A percentile compares a stretch with the other conserved stretches of the same genome.
phyloP scores from a whole-genome alignment of 352 stramenopile genomes.

The Globisporangium cederbergense region DNA sequence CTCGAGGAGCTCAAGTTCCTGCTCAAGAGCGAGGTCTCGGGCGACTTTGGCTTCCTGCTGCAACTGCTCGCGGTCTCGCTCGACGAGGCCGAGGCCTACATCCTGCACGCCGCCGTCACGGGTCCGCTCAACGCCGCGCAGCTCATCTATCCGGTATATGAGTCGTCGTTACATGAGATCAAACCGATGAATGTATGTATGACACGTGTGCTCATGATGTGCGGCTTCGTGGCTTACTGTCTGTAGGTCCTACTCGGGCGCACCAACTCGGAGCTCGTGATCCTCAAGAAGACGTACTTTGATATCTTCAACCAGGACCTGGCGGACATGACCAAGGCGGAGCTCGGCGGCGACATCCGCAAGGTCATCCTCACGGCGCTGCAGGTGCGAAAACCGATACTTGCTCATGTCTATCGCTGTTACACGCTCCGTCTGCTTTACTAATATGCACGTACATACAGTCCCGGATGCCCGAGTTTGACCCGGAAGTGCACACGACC shows the following conservation, averaged over 20 bases:
- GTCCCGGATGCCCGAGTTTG: constrained; percentile 21
- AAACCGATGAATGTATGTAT: too few relatives aligned
- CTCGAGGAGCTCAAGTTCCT: constrained; percentile 23
- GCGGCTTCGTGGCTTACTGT: not conserved
- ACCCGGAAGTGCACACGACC: constrained; percentile 48
- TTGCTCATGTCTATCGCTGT: not conserved
- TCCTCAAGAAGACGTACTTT: constrained; percentile 49
- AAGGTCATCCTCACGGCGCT: constrained; percentile 33
- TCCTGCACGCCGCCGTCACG: constrained; percentile 25
- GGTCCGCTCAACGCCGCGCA: constrained; percentile 22
- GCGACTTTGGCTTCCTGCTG: constrained; percentile 28
- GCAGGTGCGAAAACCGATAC: constrained; percentile 16
- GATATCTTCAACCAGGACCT: constrained; percentile 40
- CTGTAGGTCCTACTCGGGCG: constrained; percentile 27
- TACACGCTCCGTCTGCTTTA: too few relatives aligned
- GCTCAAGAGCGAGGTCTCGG: constrained; percentile 22
- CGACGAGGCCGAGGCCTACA: constrained; percentile 26
- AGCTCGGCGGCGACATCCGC: constrained; percentile 38
- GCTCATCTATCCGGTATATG: constrained; percentile 21
- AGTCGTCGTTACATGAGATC: not conserved
- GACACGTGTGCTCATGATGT: not conserved
- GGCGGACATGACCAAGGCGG: constrained; percentile 25
- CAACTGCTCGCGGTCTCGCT: constrained; percentile 23
- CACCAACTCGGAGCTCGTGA: constrained; percentile 33
- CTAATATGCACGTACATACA: not conserved